Conservation (phyloP, 805 yeast species). For the Maudiozyma barnettii region DNA sequence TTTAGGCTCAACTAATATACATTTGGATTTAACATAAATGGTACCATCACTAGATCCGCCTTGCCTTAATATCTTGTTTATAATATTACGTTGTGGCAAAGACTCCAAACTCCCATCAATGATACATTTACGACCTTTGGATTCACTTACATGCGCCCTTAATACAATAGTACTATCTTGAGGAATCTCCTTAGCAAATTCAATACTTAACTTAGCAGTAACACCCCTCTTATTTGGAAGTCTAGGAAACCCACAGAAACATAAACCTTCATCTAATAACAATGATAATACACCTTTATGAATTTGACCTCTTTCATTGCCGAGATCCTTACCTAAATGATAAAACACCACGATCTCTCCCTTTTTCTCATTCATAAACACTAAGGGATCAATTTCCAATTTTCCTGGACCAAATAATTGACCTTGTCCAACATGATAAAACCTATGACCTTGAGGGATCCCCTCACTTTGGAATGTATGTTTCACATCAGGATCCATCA, state of each 20-base stretch:
- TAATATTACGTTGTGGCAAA: slow-evolving; percentile 7
- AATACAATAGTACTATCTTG: slow-evolving; percentile 59
- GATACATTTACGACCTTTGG: slow-evolving; percentile 72
- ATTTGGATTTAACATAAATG: slow-evolving; percentile 49
- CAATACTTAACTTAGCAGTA: slow-evolving; percentile 65
- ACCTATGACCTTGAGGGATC: slow-evolving; percentile 50
- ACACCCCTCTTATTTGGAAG: slow-evolving; percentile 81
- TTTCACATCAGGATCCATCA: slow-evolving; percentile 9
- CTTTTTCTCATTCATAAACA: slow-evolving; percentile 41
- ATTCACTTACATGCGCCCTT: slow-evolving; percentile 53
- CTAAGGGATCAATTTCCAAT: slow-evolving; percentile 67
- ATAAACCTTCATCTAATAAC: slow-evolving; percentile 73
- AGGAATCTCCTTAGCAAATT: slow-evolving; percentile 41
- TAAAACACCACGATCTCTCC: slow-evolving; percentile 55
- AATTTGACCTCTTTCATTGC: slow-evolving; percentile 62
- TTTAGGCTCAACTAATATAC: slow-evolving; percentile 74
- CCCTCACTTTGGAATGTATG: slow-evolving; percentile 32
- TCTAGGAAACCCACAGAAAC: slow-evolving; percentile 74
- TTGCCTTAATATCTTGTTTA: neutral
- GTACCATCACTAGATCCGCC: slow-evolving; percentile 3
- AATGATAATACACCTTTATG: slow-evolving; percentile 79
- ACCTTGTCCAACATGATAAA: slow-evolving; percentile 63
- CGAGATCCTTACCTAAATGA: slow-evolving; percentile 57
- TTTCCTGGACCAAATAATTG: slow-evolving; percentile 57
- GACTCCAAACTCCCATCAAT: slow-evolving; percentile 59